Base-by-base conservation (phyloP, 345 rosid species). In the Arabis hirsuta region DNA sequence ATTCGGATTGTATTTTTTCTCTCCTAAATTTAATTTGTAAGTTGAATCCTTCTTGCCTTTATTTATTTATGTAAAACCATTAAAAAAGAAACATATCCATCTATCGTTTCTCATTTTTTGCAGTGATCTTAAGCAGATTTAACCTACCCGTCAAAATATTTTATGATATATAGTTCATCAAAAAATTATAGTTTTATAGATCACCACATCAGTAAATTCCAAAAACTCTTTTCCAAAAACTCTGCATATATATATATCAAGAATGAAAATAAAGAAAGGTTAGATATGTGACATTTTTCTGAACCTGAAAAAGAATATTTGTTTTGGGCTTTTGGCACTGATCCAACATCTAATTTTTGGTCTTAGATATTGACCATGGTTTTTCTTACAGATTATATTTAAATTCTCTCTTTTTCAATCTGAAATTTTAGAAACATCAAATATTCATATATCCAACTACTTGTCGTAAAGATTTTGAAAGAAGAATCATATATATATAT, bases 381-480 rank as follows among this genome's bases (percentile, higher is more conserved):
- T 32, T 32, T 32, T 32, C 36, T 32, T 32, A 32, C 6, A 27
- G 31, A 27, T 4, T 27, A 5, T 5, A 32, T 32, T 32, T 32
- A 5, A 32, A 32, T 32, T 32, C 36, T 32, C 36, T 32, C 36
- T 44, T 4, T 34, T 34, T 10, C 10, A 48, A 47, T 63, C 20
- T 54, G 20, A 29, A 38, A 48, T 3, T 13, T 12, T 52, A 52
- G 16, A 26, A 13, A 9, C 20, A n/a, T 66, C 8, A 41, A 26
- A 53, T 43, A 14, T 41, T 27, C 29, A 31, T 31, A 31, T 32
- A 10, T 41, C 42, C 12, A 63, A 19, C 62, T 20, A 67, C 62
- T 54, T 36, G 12, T 38, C 51, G 27, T 53, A 67, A 54, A 52
- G 26, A 57, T 57, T 9, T 36, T 10, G n/a, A n/a, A n/a, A n/a